Evolutionary conservation across 2,329 filamentous ascomycete species (phyloP), one percentile per base, ranked within the genome.

Genomic region (Exophiala calicioides): DNA sequence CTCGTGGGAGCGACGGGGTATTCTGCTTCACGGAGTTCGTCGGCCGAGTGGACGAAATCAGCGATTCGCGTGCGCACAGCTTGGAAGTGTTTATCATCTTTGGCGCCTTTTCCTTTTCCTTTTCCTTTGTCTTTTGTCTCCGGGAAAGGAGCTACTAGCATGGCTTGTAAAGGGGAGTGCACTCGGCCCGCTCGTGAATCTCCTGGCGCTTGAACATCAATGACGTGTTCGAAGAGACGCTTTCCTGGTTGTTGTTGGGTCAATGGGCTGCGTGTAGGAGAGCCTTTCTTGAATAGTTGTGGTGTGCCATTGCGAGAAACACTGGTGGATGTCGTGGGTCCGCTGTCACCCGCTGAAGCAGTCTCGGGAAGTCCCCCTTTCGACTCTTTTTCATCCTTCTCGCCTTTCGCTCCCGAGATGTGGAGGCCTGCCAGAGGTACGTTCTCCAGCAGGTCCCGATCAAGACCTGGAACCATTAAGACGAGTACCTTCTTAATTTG

Each of bases 401-500:
- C 35, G 13, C 23, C 20, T 8, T 15, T n/a, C n/a, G n/a, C n/a
- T n/a, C n/a, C n/a, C n/a, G n/a, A n/a, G n/a, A n/a, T n/a, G n/a
- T n/a, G n/a, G n/a, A n/a, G n/a, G n/a, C n/a, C n/a, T n/a, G n/a
- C n/a, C n/a, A n/a, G n/a, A n/a, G n/a, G n/a, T n/a, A n/a, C n/a
- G n/a, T 50, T 20, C 29, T 53, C 26, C 5, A 59, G 95, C 86
- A 97, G 93, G 53, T 82, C 86, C 60, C 88, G 80, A 63, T 97
- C 91, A 18, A 98, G 71, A 0, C 93, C 93, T 8, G 93, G 93
- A 8, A 96, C 83, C 86, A 96, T 91, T 56, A 98, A 72, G 30
- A 88, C 80, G 21, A 97, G 90, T 21, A 94, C 85, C 69, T 93
- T 94, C 46, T 71, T 70, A 30, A 84, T 74, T 50, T 73, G 69